phyloP scores from a whole-genome alignment of 352 stramenopile genomes.

The Achlya hypogyna region DNA sequence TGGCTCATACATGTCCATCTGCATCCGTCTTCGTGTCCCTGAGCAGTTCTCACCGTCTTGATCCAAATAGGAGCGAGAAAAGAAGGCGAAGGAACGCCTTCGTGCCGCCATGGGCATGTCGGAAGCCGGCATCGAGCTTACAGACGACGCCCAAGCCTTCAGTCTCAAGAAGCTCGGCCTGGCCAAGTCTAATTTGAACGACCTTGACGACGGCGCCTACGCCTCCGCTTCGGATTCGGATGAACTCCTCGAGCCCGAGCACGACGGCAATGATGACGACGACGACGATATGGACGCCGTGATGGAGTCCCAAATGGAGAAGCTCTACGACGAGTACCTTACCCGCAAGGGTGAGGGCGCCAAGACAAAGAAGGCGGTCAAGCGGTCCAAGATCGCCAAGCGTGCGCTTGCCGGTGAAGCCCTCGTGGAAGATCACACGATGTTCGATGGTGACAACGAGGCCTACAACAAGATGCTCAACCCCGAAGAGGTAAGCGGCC shows the following conservation, averaged over 20 bases:
- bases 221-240: conserved; percentile 40
- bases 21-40: conserved; percentile 16
- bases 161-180: conserved; percentile 70
- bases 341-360: conserved; percentile 62
- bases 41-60: too few relatives aligned
- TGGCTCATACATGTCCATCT: conserved; percentile 69
- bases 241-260: conserved; percentile 23
- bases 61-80: conserved; percentile 58
- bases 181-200: conserved; percentile 66
- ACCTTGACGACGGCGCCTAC: conserved; percentile 50
- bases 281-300: conserved; percentile 75
- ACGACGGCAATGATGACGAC: conserved; percentile 40
- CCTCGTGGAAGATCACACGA: conserved; percentile 63
- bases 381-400: conserved; percentile 79
- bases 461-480: conserved; percentile 84
- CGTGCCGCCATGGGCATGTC: conserved; percentile 76
- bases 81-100: conserved; percentile 44
- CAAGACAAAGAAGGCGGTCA: conserved; percentile 78
- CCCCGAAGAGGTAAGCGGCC: conserved; percentile 73
- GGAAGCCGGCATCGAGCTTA: conserved; percentile 71
- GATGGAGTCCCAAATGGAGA: conserved; percentile 77
- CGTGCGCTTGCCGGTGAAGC: conserved; percentile 70
- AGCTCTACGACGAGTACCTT: conserved; percentile 75
- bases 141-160: conserved; percentile 70
- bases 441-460: conserved; percentile 73